phyloP scores from a whole-genome alignment of 257 asterid species.

The Solanum phureja region DNA sequence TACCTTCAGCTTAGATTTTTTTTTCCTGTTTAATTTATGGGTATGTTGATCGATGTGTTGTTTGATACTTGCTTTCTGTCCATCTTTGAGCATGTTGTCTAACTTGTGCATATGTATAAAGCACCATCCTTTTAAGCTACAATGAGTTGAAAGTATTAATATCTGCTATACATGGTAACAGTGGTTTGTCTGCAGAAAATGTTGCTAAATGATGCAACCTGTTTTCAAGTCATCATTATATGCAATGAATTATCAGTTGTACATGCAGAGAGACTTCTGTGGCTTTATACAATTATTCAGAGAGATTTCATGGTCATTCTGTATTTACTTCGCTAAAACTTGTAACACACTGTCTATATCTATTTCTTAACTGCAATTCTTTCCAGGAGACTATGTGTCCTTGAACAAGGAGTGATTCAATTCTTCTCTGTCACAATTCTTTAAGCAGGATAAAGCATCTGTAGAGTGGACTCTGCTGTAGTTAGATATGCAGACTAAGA shows the following conservation, averaged over 20 bases:
- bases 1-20: background rate
- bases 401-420: background rate
- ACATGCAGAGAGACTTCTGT: background rate
- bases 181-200: background rate
- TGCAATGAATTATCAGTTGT: background rate
- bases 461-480: slow-evolving; percentile 7
- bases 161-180: background rate
- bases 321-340: background rate
- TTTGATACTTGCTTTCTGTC: background rate
- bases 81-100: background rate
- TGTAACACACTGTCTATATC: background rate
- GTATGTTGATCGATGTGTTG: background rate
- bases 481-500: slow-evolving; percentile 67
- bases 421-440: background rate
- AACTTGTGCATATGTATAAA: background rate
- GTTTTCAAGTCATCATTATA: background rate
- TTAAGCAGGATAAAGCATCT: slow-evolving; percentile 13
- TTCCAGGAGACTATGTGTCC: background rate
- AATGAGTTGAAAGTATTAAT: background rate
- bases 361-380: background rate
- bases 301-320: background rate
- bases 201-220: background rate
- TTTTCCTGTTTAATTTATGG: background rate
- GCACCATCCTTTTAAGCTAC: background rate
- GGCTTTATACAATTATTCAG: background rate